phyloP scores from a whole-genome alignment of 2,329 filamentous ascomycete genomes.

The Boeremia exigua region DNA sequence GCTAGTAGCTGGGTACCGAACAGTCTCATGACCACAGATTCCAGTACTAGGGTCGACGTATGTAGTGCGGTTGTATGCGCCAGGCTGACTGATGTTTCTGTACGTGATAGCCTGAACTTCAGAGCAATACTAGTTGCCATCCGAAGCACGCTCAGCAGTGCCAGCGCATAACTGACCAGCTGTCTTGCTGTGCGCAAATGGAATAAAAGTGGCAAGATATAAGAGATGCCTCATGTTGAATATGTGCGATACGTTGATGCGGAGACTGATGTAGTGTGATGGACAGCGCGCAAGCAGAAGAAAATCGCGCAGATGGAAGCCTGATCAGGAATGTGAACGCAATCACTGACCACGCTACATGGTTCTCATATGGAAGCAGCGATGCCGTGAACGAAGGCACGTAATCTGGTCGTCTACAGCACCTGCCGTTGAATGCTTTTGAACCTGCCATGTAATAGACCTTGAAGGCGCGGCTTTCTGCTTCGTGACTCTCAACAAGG shows the following conservation, averaged over 20 bases:
- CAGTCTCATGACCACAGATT: conserved; percentile 60
- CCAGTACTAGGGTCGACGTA: conserved; percentile 63
- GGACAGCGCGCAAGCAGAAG: not conserved
- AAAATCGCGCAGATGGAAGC: not conserved
- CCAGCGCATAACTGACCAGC: conserved; percentile 43
- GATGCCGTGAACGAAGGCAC: not conserved
- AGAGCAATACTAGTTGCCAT: conserved; percentile 71
- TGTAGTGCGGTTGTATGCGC: conserved; percentile 69
- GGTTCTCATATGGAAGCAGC: conserved; percentile 7
- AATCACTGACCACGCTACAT: not conserved
- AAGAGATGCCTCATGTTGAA: conserved; percentile 30
- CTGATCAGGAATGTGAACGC: not conserved
- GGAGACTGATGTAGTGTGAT: conserved; percentile 11
- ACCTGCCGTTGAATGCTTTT: too few relatives aligned
- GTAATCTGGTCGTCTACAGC: not conserved
- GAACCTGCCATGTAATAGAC: too few relatives aligned
- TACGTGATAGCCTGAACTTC: conserved; percentile 72
- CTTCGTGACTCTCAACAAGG: conserved; percentile 1
- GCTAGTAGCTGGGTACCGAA: conserved; percentile 66
- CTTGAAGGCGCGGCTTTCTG: conserved; percentile 1
- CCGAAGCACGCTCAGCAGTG: conserved; percentile 40
- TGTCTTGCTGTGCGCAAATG: conserved; percentile 31
- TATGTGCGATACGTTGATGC: conserved; percentile 9
- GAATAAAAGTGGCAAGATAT: conserved; percentile 20
- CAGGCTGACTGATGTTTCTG: conserved; percentile 63